Base-by-base conservation (phyloP, 805 yeast species). In the Pichia exigua region DNA sequence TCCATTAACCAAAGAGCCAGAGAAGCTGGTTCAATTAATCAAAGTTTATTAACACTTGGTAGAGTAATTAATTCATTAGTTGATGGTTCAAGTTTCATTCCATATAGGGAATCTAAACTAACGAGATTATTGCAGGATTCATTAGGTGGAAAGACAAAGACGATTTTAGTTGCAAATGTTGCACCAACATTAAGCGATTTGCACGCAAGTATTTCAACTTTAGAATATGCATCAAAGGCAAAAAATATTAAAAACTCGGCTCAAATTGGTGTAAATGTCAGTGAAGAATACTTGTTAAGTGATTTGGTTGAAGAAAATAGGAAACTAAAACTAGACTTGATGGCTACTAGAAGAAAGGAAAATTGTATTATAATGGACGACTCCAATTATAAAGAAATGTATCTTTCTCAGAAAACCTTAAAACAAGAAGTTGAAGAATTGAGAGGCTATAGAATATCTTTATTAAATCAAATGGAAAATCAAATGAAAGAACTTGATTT, bases 1-100 rank as follows among this genome's bases (percentile, higher is more conserved):
- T 96, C 97, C 0, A 74, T 80, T 24, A 82, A 86, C 58, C 85
- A 81, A 63, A 75, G 96, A 44, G 97, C 96, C 0, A 82, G 89
- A 58, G 99, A 92, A 63, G 96, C 97, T 0, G 97, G 97, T 0
- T 81, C 88, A 20, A 91, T 91, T 47, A 92, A 92, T 66, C 96
- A 89, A 66, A 85, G 95, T 65, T 72, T 92, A 48, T 70, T 92
- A 39, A 84, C 97, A 0, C 73, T 92, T 43, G 98, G 98, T 1
- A 74, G 96, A 55, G 97, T 92, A 1, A 91, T 92, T 21, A 90
- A 85, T 64, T 74, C 82, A 1, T 66, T 85, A 20, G 87, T 81
- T 3, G 87, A 82, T 57, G 74, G 75, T 41, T 73, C 73, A 48
- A 73, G 75, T 20, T 96, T 88, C 64, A 80, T 92, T 30, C 97